phyloP scores from a whole-genome alignment of 2,329 filamentous ascomycete genomes.

The Penicillium sumatraense region DNA sequence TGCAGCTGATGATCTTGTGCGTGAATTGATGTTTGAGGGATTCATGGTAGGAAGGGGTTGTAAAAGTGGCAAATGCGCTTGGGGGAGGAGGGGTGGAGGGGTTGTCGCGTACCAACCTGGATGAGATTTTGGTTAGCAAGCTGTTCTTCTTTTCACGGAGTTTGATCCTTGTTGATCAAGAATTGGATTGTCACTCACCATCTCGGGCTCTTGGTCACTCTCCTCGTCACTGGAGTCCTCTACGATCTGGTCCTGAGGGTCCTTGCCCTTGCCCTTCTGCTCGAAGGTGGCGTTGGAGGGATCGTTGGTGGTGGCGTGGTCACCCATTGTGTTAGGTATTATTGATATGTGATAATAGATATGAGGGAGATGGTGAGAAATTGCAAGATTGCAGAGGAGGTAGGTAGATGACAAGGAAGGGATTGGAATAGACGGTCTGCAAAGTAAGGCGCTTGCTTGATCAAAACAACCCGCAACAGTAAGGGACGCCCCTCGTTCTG shows the following conservation, averaged over 20 bases:
- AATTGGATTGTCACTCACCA: slow-evolving; percentile 33
- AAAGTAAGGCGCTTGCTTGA: slow-evolving; percentile 27
- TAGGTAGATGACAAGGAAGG: slow-evolving; percentile 19
- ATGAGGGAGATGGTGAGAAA: slow-evolving; percentile 17
- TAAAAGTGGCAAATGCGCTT: neutral
- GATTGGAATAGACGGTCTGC: slow-evolving; percentile 28
- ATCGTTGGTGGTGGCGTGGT: slow-evolving; percentile 39
- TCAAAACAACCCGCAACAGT: slow-evolving; percentile 30
- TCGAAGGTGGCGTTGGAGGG: slow-evolving; percentile 52
- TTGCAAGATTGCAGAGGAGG: too few relatives aligned
- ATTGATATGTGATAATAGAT: slow-evolving; percentile 17
- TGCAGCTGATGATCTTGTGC: too few relatives aligned
- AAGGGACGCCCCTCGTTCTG: slow-evolving; percentile 19
- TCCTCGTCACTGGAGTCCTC: slow-evolving; percentile 76
- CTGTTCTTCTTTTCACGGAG: neutral
- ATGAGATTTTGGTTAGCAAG: slow-evolving; percentile 11
- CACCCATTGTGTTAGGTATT: slow-evolving; percentile 46
- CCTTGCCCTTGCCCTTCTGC: slow-evolving; percentile 87
- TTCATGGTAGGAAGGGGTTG: neutral
- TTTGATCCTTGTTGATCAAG: neutral
- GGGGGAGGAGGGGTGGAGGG: slow-evolving; percentile 3
- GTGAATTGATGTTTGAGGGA: too few relatives aligned
- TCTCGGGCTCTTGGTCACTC: slow-evolving; percentile 62
- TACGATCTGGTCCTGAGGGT: slow-evolving; percentile 55
- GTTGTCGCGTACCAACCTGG: slow-evolving; percentile 15